Evolutionary conservation across 345 rosid species (phyloP), one percentile per base, ranked within the genome.

Genomic region (Bruguiera gymnorhiza): DNA sequence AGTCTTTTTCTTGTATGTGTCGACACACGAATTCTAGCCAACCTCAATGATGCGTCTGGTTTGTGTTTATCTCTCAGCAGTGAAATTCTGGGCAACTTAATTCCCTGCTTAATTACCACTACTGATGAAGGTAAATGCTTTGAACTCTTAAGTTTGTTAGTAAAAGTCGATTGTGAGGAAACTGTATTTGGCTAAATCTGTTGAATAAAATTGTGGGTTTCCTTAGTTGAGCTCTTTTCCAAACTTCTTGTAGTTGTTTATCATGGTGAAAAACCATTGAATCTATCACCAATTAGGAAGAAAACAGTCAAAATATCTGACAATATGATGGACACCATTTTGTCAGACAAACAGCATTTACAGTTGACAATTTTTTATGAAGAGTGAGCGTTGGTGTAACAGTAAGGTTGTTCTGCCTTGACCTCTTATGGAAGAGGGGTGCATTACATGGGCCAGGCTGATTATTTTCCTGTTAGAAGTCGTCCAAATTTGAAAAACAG

Each of bases 111-210:
- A 74, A 83, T 89, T 72, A 85, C 93, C 54, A 68, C 87, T 58
- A 86, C 82, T 21, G 83, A 88, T 30, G 87, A 92, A 85, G 99
- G 99, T 76, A 89, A 88, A 80, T 88, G 95, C 84, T 81, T 79
- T 1, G 89, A 92, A 65, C 89, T 83, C 51, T 73, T 92, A 69
- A 82, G 83, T 30, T 32, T 86, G 56, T 77, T 76, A 11, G 75
- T 87, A 3, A 92, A 95, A 85, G 84, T 92, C 73, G 89, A 95
- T 68, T 92, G 97, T 58, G 91, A 95, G 79, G 97, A 95, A 79
- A 91, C 97, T 0, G 91, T 95, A 23, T 89, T 95, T 66, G 99
- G 74, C 75, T 88, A 65, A 92, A 95, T 78, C 74, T 92, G 59
- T 79, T 92, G 82, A 92, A 92, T 76, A 86, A 91, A 76, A 81